Base-by-base conservation (phyloP, 2,329 filamentous ascomycete genomes). In the Fusarium burgessii region DNA sequence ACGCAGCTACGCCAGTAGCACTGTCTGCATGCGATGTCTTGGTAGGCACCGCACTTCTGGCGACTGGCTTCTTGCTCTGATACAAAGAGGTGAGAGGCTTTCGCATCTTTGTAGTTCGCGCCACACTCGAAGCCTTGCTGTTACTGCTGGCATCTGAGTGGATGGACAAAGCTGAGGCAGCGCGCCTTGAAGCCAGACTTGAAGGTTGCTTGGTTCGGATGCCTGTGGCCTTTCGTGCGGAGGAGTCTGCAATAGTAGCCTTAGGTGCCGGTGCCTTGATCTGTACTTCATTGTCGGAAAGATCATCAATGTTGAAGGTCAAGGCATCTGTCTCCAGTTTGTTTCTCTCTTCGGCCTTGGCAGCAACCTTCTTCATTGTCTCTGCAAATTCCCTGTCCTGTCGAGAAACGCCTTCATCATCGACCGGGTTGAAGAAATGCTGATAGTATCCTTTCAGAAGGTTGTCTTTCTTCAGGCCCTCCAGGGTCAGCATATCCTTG, bases 291-390 rank as follows among this genome's bases (percentile, higher is more conserved):
- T 85, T 81, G 77, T 90, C 86, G 60, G 84, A 72, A 18, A 72
- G 46, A 41, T 72, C 70, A 23, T 72, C 81, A 41, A 89, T 84
- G 60, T 88, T 87, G 84, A 91, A 91, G 66, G 89, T 82, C 57
- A 92, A 82, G 57, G 86, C 86, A 38, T 90, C 89, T 55, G 92
- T 86, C 66, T 92, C 88, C 72, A 88, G 88, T 75, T 90, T 84
- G 65, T 95, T 91, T 67, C 88, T 87, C 52, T 90, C 88, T 67
- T 95, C 90, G 5, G 90, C 85, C 62, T 89, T 86, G 71, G 87
- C 81, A 63, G 88, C 79, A 27, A 82, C 86, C 50, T 78, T 84
- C 72, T 82, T 84, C 78, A 84, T 85, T 55, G 82, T 84, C 64
- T 87, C 83, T 70, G 90, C 84, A 62, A 90, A 83, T 72, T 92